Evolutionary conservation across 768 basidiomycete genomes (phyloP), one percentile per base, ranked within the genome.

Genomic region (Lentinula boryana): DNA sequence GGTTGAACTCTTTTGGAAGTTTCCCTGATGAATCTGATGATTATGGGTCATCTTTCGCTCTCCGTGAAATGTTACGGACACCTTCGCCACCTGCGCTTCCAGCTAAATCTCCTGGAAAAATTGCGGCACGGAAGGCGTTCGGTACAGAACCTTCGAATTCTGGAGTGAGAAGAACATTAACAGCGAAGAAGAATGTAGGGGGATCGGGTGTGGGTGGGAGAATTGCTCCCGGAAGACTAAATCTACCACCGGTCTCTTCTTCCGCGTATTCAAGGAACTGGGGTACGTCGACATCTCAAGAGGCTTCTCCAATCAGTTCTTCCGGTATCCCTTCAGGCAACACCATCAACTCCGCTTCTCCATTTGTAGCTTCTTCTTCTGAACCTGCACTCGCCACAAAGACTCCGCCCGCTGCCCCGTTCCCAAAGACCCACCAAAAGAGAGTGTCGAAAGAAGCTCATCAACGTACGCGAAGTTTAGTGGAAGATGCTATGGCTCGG

Each of bases 401-500:
- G 27, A 27, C 23, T 65, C 64, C 50, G 61, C 62, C 12, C 60
- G 60, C 50, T 51, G 59, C 52, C 64, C 63, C 44, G 48, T 60
- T 33, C 65, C 69, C 35, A 58, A 68, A 51, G 32, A 56, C 13
- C 44, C 48, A 27, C 43, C 64, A 23, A 63, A 60, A 68, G 50
- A 71, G 71, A 70, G 51, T 61, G 2, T 72, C 78, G 12, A 75
- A 75, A 50, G 69, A 75, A 36, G 75, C 77, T 12, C 85, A 85
- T 63, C 75, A 78, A 60, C 82, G 86, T 41, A 84, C 86, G 1
- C 70, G 80, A 62, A 84, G 76, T 62, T 74, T 89, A 27, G 69
- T 90, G 65, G 79, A 84, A 63, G 73, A 70, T 15, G 88, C 83
- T 7, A 85, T 84, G 7, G 71, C 83, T 3, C 75, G 76, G 13